Conservation (phyloP, 2,329 filamentous ascomycete genomes). For the Cadophora sp. region DNA sequence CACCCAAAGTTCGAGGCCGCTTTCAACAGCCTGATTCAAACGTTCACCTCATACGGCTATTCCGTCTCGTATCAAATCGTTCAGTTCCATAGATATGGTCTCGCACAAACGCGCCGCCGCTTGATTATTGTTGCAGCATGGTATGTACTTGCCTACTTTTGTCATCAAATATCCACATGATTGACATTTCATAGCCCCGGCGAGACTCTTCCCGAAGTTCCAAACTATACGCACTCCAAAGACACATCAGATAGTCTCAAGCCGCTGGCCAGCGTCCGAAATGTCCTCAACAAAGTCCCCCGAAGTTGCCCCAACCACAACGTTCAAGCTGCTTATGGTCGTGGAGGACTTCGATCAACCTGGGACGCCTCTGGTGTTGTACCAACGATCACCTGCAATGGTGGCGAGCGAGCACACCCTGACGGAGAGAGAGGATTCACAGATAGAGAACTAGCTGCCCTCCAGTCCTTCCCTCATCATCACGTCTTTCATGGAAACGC, state of each 20-base stretch:
- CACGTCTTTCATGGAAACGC: constrained; percentile 61
- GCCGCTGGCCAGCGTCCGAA: constrained; percentile 52
- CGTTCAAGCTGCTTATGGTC: constrained; percentile 20
- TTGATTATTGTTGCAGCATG: constrained; percentile 61
- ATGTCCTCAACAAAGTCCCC: constrained; percentile 37
- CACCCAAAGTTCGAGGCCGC: constrained; percentile 39
- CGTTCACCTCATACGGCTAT: constrained; percentile 69
- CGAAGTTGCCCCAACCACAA: constrained; percentile 50
- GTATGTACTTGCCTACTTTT: constrained; percentile 24
- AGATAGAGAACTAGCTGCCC: constrained; percentile 65
- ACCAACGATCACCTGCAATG: constrained; percentile 66
- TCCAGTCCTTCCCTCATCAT: constrained; percentile 72
- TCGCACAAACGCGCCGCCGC: constrained; percentile 43
- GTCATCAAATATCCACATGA: not conserved
- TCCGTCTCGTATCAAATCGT: constrained; percentile 72
- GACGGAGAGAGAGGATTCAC: constrained; percentile 68
- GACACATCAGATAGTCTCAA: constrained; percentile 47
- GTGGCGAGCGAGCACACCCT: constrained; percentile 66
- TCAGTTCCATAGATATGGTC: constrained; percentile 51
- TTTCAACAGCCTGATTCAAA: constrained; percentile 57
- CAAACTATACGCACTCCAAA: constrained; percentile 62
- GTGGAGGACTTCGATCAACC: not conserved
- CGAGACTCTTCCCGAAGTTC: constrained; percentile 70
- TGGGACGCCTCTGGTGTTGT: constrained; percentile 57
- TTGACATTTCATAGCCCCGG: constrained; percentile 60